Percentiles rank a stretch among this genome's conserved stretches.
Conservation (phyloP, 768 basidiomycete genomes). For the Tulasnella sp. region DNA sequence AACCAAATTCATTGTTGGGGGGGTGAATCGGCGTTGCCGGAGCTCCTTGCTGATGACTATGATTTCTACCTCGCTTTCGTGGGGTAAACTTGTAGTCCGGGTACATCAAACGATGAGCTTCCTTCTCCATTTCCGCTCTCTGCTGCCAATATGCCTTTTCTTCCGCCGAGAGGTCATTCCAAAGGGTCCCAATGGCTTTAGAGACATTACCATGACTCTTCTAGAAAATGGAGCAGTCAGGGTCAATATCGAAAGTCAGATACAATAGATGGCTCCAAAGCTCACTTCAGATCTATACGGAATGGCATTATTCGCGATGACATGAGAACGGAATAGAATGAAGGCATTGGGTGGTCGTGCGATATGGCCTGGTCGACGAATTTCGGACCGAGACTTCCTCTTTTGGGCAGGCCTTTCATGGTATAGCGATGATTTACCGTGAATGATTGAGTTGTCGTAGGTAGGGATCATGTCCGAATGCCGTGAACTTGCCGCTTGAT, state of each 20-base stretch:
- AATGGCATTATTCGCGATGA: conserved; percentile 1
- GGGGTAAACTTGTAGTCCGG: too few relatives aligned
- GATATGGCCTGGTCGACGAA: conserved; percentile 22
- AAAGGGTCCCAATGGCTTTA: conserved; percentile 29
- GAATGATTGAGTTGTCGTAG: not conserved
- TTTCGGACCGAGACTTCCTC: conserved; percentile 6
- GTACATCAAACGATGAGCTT: conserved; percentile 7
- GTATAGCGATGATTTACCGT: not conserved
- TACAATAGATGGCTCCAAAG: too few relatives aligned
- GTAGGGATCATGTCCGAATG: too few relatives aligned
- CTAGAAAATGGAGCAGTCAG: not conserved
- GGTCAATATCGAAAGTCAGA: not conserved
- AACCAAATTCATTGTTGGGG: too few relatives aligned
- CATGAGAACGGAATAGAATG: conserved; percentile 30
- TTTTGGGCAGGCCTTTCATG: not conserved
- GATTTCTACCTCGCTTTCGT: too few relatives aligned
- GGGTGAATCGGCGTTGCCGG: too few relatives aligned
- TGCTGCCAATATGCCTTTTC: conserved; percentile 21
- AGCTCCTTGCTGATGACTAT: too few relatives aligned
- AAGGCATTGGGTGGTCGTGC: conserved; percentile 32
- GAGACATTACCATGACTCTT: too few relatives aligned
- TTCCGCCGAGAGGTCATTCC: conserved; percentile 24
- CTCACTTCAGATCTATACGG: too few relatives aligned
- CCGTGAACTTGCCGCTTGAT: too few relatives aligned
- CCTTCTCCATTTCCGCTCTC: conserved; percentile 17